Evolutionary conservation across 1,284 basidiomycete genomes (phyloP).

Genomic region (Cerioporus squamosus): DNA sequence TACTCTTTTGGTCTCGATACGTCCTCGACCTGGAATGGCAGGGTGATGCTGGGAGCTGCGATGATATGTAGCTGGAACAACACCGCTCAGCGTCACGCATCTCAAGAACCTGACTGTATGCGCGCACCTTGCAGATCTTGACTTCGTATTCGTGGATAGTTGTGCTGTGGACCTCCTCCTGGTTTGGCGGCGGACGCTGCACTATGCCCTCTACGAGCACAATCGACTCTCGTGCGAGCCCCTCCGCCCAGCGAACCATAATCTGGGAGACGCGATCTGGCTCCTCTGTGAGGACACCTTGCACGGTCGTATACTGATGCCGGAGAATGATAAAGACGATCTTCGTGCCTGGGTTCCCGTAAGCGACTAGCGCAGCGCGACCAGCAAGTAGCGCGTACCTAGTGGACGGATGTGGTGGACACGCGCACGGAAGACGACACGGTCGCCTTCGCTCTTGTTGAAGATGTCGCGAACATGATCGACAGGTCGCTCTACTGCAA

Average conservation of each 20-base stretch:
- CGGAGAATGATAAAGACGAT: conserved; percentile 70
- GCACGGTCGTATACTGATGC: conserved; percentile 63
- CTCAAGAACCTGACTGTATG: conserved; percentile 25
- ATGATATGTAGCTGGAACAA: conserved; percentile 44
- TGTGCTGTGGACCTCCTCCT: conserved; percentile 51
- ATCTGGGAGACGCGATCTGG: conserved; percentile 62
- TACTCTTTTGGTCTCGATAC: conserved; percentile 38
- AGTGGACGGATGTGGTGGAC: conserved; percentile 67
- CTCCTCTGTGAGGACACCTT: conserved; percentile 64
- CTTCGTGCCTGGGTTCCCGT: conserved; percentile 43
- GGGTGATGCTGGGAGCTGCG: conserved; percentile 53
- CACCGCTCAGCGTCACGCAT: neutral
- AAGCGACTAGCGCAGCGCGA: neutral
- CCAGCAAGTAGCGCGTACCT: conserved; percentile 34
- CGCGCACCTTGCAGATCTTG: conserved; percentile 55
- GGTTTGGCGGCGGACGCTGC: conserved; percentile 48
- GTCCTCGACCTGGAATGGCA: conserved; percentile 45
- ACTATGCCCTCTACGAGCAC: conserved; percentile 62
- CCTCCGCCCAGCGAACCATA: conserved; percentile 70
- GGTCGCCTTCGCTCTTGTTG: conserved; percentile 47
- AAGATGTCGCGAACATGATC: conserved; percentile 26
- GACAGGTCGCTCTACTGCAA: conserved; percentile 40
- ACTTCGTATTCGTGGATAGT: conserved; percentile 65
- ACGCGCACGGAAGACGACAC: conserved; percentile 62
- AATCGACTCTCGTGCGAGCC: conserved; percentile 62